Evolutionary conservation across 495 filamentous ascomycete genomes (phyloP).

Genomic region (Viridothelium virens): DNA sequence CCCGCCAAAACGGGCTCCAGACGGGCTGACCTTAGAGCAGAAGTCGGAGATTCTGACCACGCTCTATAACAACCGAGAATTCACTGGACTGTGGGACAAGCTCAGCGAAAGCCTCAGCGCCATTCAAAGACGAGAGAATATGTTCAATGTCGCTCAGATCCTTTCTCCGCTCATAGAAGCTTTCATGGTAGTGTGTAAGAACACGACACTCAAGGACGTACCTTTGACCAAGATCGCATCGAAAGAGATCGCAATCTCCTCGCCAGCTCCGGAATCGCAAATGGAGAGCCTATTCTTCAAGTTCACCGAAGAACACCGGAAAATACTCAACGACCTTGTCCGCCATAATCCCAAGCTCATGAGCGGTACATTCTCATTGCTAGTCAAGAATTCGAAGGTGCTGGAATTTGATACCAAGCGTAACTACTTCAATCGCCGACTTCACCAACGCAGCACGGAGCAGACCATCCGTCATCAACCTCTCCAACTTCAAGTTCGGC

Average conservation of each 20-base stretch:
- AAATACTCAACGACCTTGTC: conserved; percentile 96
- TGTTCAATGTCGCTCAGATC: conserved; percentile 94
- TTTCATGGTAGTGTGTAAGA: conserved; percentile 99
- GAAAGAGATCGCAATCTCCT: conserved; percentile 66
- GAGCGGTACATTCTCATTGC: conserved; percentile 90
- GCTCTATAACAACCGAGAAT: conserved; percentile 84
- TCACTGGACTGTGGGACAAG: conserved; percentile 83
- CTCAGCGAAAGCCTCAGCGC: conserved; percentile 85
- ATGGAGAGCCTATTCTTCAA: conserved; percentile 94
- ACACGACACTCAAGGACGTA: conserved; percentile 71
- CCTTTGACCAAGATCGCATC: conserved; percentile 42
- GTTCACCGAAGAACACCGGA: conserved; percentile 96
- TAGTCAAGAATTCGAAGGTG: conserved; percentile 98
- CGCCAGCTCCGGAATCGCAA: conserved; percentile 67
- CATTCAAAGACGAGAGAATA: conserved; percentile 83
- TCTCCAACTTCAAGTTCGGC: conserved; percentile 80
- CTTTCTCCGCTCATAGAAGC: conserved; percentile 89
- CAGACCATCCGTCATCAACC: conserved; percentile 62
- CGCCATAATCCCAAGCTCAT: conserved; percentile 94
- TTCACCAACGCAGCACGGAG: conserved; percentile 62
- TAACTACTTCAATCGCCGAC: conserved; percentile 91
- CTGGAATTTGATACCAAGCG: conserved; percentile 99
- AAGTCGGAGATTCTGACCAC: conserved; percentile 78
- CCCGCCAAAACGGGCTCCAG: conserved; percentile 36
- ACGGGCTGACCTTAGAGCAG: conserved; percentile 31